phyloP scores from a whole-genome alignment of 306 rosid species.

The Castanopsis chinensis region DNA sequence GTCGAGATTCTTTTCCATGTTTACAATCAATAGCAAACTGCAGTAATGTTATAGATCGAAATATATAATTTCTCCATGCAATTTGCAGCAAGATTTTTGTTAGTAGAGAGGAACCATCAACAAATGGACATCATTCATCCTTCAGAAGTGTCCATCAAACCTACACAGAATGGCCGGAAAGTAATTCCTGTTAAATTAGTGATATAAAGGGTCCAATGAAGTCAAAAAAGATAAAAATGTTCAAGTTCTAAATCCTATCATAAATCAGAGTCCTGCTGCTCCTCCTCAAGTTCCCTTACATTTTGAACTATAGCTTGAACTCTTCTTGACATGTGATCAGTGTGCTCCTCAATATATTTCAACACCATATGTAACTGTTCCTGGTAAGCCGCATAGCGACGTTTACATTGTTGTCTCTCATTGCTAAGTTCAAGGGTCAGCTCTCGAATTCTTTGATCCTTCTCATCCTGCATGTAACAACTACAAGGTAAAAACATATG shows the following conservation, averaged over 20 bases:
- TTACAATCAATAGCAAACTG: not conserved
- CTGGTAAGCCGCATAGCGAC: constrained; percentile 65
- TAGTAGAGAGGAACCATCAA: not conserved
- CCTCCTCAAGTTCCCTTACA: constrained; percentile 58
- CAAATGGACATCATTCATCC: not conserved
- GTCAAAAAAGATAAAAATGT: not conserved
- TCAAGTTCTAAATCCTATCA: not conserved
- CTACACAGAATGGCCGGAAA: not conserved
- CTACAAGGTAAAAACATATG: not conserved
- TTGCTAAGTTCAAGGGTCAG: constrained; percentile 56
- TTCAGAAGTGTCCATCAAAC: not conserved
- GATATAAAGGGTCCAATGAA: not conserved
- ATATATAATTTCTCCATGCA: too few relatives aligned
- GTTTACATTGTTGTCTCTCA: constrained; percentile 59
- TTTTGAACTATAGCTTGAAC: constrained; percentile 50
- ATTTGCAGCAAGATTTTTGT: not conserved
- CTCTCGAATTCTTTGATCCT: constrained; percentile 65
- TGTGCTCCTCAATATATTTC: too few relatives aligned
- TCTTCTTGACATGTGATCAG: constrained; percentile 54
- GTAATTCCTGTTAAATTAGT: not conserved
- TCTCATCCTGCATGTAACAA: constrained; percentile 54
- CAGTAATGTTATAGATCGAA: not conserved
- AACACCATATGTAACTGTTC: constrained; percentile 50
- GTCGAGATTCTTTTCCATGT: not conserved
- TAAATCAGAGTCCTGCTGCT: constrained; percentile 30